These are phyloP conservation scores for Eutrema salsugineum DNA, from an alignment of 441 rosid genomes.

Conservation along the genomic window DNA sequence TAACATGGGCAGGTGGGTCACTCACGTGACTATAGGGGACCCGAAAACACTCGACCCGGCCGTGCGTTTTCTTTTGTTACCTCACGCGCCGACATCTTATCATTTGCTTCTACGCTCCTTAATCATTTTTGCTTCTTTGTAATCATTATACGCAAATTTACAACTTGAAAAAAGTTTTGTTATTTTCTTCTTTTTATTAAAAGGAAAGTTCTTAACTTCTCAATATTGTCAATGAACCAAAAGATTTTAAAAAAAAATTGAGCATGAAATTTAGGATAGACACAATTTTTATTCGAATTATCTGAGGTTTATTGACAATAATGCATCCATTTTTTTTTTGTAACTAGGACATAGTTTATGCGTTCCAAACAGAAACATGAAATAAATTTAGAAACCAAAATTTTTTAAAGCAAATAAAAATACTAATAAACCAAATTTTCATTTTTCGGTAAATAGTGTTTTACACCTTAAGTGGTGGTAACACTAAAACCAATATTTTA, in stretches of 20 bases:
- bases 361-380: too few species aligned
- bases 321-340: too few species aligned
- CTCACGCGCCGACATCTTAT: conserved; percentile 30
- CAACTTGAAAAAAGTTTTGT: background rate
- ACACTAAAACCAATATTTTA: too few species aligned
- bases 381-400: too few species aligned
- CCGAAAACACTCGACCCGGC: conserved; percentile 31
- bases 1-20: conserved; percentile 32
- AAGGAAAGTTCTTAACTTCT: background rate
- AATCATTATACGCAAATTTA: conserved; percentile 8
- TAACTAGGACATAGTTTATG: too few species aligned
- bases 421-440: too few species aligned
- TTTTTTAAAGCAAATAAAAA: too few species aligned
- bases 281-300: background rate
- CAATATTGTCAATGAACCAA: background rate
- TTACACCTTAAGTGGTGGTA: too few species aligned
- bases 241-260: background rate
- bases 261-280: too few species aligned
- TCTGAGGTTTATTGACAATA: background rate
- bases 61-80: conserved; percentile 28
- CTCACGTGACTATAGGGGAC: conserved; percentile 30
- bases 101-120: conserved; percentile 11
- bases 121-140: conserved; percentile 2
- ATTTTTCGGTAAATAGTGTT: too few species aligned
- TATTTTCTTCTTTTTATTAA: background rate